Evolutionary conservation across 2,329 filamentous ascomycete species (phyloP).

Genomic region (Lasiodiplodia citricola): DNA sequence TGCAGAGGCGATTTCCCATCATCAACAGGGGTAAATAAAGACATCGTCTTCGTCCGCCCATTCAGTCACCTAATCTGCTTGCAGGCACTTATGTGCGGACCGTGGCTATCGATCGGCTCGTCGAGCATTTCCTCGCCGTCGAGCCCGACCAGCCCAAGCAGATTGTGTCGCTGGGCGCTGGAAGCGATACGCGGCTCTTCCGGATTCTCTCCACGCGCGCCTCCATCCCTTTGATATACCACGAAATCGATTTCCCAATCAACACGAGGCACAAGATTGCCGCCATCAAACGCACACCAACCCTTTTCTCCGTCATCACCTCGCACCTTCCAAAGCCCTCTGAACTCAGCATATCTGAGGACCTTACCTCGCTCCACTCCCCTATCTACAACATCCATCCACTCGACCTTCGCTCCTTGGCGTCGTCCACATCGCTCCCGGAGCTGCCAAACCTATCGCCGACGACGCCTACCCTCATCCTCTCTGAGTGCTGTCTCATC

Average conservation of each 20-base stretch:
- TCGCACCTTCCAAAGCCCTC: constrained; percentile 39
- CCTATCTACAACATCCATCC: constrained; percentile 60
- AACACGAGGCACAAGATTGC: constrained; percentile 72
- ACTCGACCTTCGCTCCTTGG: constrained; percentile 71
- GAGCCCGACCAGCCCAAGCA: constrained; percentile 61
- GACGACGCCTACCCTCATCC: constrained; percentile 76
- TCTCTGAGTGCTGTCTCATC: constrained; percentile 95
- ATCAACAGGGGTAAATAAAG: constrained; percentile 80
- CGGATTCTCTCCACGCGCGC: constrained; percentile 65
- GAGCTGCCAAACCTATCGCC: constrained; percentile 53
- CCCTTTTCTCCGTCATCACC: constrained; percentile 32
- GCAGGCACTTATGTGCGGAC: constrained; percentile 92
- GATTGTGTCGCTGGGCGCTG: constrained; percentile 90
- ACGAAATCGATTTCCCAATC: constrained; percentile 87
- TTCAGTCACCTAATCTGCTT: constrained; percentile 2
- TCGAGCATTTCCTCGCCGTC: constrained; percentile 70
- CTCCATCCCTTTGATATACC: constrained; percentile 68
- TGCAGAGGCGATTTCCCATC: constrained; percentile 76
- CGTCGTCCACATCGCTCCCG: constrained; percentile 35
- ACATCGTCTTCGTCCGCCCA: neutral
- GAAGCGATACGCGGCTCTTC: constrained; percentile 89
- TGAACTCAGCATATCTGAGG: constrained; percentile 43
- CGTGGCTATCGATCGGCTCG: constrained; percentile 77
- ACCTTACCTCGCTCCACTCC: constrained; percentile 53
- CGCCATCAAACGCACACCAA: constrained; percentile 42